These are phyloP conservation scores for Bruguiera hainesii DNA, from an alignment of 441 rosid species.

Conservation along the genomic window DNA sequence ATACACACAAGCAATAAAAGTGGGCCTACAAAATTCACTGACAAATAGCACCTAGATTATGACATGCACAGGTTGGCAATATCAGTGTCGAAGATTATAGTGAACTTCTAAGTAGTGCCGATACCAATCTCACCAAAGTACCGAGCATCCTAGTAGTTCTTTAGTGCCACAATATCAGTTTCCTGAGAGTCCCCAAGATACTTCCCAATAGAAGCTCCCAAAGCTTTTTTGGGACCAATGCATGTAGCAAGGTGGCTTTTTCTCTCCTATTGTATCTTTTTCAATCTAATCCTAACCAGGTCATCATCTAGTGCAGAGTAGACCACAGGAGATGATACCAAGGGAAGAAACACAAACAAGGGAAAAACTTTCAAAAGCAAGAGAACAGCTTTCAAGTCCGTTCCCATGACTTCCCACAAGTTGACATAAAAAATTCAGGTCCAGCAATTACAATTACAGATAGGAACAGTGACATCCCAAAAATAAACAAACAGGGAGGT, in stretches of 20 bases:
- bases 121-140: slow-evolving; percentile 74
- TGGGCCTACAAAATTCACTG: slow-evolving; percentile 37
- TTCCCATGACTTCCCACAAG: slow-evolving; percentile 47
- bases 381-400: slow-evolving; percentile 17
- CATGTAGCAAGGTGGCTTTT: slow-evolving; percentile 40
- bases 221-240: no score
- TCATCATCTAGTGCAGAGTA: slow-evolving; percentile 25
- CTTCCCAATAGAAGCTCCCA: no score
- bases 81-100: slow-evolving; percentile 65
- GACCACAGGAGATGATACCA: slow-evolving; percentile 34
- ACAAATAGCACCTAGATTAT: slow-evolving; percentile 62
- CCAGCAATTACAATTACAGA: no score
- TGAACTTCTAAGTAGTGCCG: slow-evolving; percentile 71
- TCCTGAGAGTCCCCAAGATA: slow-evolving; percentile 10
- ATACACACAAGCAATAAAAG: background rate
- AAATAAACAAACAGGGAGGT: no score
- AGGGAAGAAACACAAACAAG: slow-evolving; percentile 40
- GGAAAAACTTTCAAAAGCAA: no score
- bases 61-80: slow-evolving; percentile 88
- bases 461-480: no score
- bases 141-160: slow-evolving; percentile 79
- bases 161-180: slow-evolving; percentile 52
- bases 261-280: slow-evolving; percentile 50
- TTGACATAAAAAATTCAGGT: background rate
- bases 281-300: slow-evolving; percentile 49